Evolutionary conservation across 2,329 filamentous ascomycete species (phyloP), one percentile per base, ranked within the genome.

Genomic region (Xylariaceae sp.): DNA sequence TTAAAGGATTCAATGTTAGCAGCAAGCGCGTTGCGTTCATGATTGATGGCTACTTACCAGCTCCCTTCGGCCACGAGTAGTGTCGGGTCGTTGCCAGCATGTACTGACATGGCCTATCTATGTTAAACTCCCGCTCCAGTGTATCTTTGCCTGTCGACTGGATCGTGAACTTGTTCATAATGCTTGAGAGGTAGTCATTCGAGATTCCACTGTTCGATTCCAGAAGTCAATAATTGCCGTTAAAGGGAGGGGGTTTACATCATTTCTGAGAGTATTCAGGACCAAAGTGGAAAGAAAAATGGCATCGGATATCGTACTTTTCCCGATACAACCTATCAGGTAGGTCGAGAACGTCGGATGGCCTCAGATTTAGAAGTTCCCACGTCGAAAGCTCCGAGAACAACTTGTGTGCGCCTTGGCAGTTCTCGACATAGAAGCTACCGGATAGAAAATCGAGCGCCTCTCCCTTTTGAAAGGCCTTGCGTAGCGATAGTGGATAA

Each of bases 1-100:
- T 79, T 28, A 5, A 3, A 1, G 4, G 2, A 21, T 24, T 33
- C 9, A 31, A 3, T 8, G 14, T 49, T 4, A 36, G 24, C 31
- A 21, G 3, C 2, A 3, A 4, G 9, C 17, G 9, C n/a, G n/a
- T 23, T 37, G 5, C 31, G 3, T 19, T 9, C 3, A 3, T 23
- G 11, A 3, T 14, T 8, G 19, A 1, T 2, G 8, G 7, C 9
- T 14, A 24, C 74, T 60, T 53, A 79, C 78, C 78, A n/a, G 67
- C 75, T 44, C 73, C 73, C 52, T 81, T 81, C 0, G 78, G 78
- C 79, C 79, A 81, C 0, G 77, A 80, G 59, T 81, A 81, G 59
- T 81, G 79, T 1, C 73, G 67, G 1, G 78, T 80, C 8, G 67
- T 74, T n/a, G 70, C 65, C 4, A 79, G 56, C 52, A 79, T 70